Evolutionary conservation across 2,329 filamentous ascomycete species (phyloP).

Genomic region (Calonectria ilicicola): DNA sequence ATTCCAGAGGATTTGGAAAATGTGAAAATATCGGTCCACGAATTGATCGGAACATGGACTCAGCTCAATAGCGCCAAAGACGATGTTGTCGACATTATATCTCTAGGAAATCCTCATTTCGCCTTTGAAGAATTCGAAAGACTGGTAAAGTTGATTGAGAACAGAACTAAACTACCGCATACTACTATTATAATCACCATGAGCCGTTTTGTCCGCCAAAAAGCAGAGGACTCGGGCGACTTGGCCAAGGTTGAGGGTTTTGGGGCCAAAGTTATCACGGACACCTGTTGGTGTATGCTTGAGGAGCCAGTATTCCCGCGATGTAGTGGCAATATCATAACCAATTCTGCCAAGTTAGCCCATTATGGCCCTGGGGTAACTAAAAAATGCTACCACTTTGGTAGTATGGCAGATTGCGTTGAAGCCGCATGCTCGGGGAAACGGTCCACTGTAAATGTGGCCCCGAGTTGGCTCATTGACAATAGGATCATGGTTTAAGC

Average conservation of each 20-base stretch:
- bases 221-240: constrained; percentile 35
- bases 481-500: neutral
- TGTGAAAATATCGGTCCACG: neutral
- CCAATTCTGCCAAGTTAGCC: constrained; percentile 60
- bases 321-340: constrained; percentile 50
- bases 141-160: constrained; percentile 46
- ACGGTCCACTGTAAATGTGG: neutral
- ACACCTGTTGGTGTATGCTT: constrained; percentile 63
- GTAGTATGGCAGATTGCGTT: constrained; percentile 38
- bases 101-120: constrained; percentile 60
- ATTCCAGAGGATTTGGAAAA: neutral
- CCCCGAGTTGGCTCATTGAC: neutral
- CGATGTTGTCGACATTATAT: constrained; percentile 50
- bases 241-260: constrained; percentile 48
- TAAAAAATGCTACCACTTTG: constrained; percentile 39
- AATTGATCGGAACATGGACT: constrained; percentile 4
- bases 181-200: constrained; percentile 33
- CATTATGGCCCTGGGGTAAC: constrained; percentile 52
- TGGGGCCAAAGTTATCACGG: constrained; percentile 54
- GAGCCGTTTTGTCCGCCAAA: constrained; percentile 28
- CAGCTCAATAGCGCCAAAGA: constrained; percentile 29
- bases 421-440: constrained; percentile 33
- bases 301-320: constrained; percentile 51
- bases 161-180: constrained; percentile 35
- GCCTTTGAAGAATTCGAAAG: constrained; percentile 50